A percentile compares a stretch with the other conserved stretches of the same genome.
phyloP scores from a whole-genome alignment of 192 early-diverging fungal genomes.

The Entomortierella chlamydospora region DNA sequence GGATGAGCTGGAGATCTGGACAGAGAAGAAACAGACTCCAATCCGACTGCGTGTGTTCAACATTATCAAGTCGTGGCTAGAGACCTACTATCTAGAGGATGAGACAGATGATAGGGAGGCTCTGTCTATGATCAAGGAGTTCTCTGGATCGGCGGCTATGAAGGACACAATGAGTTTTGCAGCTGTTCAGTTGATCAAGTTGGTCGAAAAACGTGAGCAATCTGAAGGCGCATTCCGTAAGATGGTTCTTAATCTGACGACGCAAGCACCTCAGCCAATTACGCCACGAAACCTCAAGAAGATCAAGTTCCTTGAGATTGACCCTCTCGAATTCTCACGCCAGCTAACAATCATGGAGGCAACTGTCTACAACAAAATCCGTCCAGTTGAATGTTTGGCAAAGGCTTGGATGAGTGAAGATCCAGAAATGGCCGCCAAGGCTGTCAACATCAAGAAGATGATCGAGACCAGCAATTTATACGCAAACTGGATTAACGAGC shows the following conservation, averaged over 20 bases:
- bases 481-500: constrained; percentile 83
- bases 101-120: constrained; percentile 69
- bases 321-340: constrained; percentile 92
- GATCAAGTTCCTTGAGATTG: constrained; percentile 88
- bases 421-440: constrained; percentile 68
- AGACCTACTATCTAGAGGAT: constrained; percentile 89
- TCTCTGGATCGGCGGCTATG: constrained; percentile 74
- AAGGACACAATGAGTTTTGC: constrained; percentile 77
- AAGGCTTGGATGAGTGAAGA: constrained; percentile 87
- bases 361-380: constrained; percentile 84
- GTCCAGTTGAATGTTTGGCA: constrained; percentile 78
- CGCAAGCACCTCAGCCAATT: constrained; percentile 80
- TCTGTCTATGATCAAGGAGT: constrained; percentile 78
- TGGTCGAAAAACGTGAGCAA: constrained; percentile 80
- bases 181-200: constrained; percentile 77
- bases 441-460: constrained; percentile 90
- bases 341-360: constrained; percentile 96
- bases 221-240: constrained; percentile 70
- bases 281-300: constrained; percentile 83
- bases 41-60: constrained; percentile 95
- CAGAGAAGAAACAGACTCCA: constrained; percentile 87
- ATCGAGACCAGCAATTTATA: constrained; percentile 82
- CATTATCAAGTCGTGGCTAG: constrained; percentile 95
- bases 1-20: constrained; percentile 84
- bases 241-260: constrained; percentile 71